Evolutionary conservation across 192 early-diverging fungal genomes (phyloP).

Genomic region (Lobosporangium transversale): DNA sequence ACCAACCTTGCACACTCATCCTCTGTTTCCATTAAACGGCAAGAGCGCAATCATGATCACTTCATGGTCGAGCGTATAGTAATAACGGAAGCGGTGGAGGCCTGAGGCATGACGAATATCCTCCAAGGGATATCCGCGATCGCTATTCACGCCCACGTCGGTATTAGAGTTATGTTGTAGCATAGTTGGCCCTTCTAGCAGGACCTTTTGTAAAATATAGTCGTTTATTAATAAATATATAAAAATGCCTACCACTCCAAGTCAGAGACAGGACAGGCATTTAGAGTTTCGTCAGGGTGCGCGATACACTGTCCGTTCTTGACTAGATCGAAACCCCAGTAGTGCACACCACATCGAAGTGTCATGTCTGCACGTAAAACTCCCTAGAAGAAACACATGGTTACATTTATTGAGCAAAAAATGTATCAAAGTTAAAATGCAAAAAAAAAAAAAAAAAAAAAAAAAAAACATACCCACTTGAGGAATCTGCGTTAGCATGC

Average conservation of each 20-base stretch:
- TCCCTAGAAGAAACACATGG: too few relatives aligned
- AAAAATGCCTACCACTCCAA: conserved; percentile 38
- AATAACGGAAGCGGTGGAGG: neutral
- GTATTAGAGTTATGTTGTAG: neutral
- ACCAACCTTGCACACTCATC: neutral
- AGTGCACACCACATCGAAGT: conserved; percentile 45
- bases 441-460: neutral
- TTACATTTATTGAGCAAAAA: too few relatives aligned
- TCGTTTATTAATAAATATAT: too few relatives aligned
- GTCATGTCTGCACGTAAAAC: conserved; percentile 35
- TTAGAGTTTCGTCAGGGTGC: conserved; percentile 47
- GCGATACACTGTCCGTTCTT: conserved; percentile 51
- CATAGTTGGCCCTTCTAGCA: too few relatives aligned
- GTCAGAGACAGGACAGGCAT: conserved; percentile 41
- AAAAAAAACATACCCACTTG: conserved; percentile 39
- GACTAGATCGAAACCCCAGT: conserved; percentile 48
- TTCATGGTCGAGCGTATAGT: too few relatives aligned
- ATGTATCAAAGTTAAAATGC: too few relatives aligned
- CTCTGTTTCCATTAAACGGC: neutral
- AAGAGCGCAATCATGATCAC: too few relatives aligned
- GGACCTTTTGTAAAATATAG: too few relatives aligned
- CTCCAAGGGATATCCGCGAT: neutral
- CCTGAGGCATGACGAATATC: neutral
- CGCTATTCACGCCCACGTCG: neutral
- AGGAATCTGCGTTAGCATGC: conserved; percentile 42